A percentile compares a stretch with the other conserved stretches of the same genome.
Evolutionary conservation across 1,284 basidiomycete genomes (phyloP).

Genomic region (Cystobasidiaceae sp.): DNA sequence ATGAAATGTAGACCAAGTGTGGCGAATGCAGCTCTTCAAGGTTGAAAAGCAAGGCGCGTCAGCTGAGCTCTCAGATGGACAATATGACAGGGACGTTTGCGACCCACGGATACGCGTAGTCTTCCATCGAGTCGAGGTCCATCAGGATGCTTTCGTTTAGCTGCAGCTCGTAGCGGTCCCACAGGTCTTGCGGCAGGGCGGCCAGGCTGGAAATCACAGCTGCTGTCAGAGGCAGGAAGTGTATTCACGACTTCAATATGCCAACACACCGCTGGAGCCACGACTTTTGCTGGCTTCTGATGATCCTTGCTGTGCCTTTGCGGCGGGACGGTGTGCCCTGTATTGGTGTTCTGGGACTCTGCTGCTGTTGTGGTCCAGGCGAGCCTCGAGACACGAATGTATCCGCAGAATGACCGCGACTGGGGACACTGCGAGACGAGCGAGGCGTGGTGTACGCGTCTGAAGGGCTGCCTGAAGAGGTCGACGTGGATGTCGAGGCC

Average conservation of each 20-base stretch:
- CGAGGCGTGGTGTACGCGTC: neutral
- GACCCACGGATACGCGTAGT: slow-evolving; percentile 23
- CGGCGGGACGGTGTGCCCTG: slow-evolving; percentile 12
- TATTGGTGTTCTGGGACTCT: slow-evolving; percentile 10
- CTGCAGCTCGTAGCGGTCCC: slow-evolving; percentile 22
- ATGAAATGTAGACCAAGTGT: slow-evolving; percentile 6
- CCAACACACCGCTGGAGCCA: slow-evolving; percentile 15
- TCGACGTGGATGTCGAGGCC: neutral
- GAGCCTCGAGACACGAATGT: neutral
- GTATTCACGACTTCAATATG: neutral
- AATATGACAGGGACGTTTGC: neutral
- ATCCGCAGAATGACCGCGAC: neutral
- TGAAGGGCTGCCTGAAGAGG: too few relatives aligned
- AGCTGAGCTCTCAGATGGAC: too few relatives aligned
- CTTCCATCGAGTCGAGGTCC: slow-evolving; percentile 4
- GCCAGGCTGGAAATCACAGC: slow-evolving; percentile 1
- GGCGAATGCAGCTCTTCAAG: neutral
- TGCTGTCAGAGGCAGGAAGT: too few relatives aligned
- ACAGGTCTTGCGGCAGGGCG: slow-evolving; percentile 8
- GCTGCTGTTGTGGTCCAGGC: neutral
- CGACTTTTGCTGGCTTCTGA: neutral
- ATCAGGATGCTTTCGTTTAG: slow-evolving; percentile 5
- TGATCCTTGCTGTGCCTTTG: slow-evolving; percentile 8
- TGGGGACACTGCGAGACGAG: neutral
- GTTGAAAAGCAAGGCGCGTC: neutral